Conservation (phyloP, 495 filamentous ascomycete genomes). For the Hypomontagnella submonticulosa region DNA sequence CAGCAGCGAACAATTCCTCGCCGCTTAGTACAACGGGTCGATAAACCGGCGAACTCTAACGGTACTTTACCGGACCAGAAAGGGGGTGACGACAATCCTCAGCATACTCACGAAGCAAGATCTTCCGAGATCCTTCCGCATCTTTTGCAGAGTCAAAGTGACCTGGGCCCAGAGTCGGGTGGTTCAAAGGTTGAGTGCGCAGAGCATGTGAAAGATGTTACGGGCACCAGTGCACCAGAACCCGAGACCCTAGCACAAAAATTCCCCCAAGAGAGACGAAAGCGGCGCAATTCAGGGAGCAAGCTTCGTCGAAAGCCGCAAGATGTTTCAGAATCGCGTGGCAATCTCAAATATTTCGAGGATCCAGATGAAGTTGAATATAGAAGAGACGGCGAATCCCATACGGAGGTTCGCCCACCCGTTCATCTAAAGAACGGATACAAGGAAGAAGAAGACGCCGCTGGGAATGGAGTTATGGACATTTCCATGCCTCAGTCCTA, state of each 20-base stretch:
- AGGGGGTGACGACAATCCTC: slow-evolving; percentile 7
- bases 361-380: slow-evolving; percentile 81
- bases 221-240: slow-evolving; percentile 67
- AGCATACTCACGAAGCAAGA: slow-evolving; percentile 16
- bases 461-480: slow-evolving; percentile 17
- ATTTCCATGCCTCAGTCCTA: slow-evolving; percentile 26
- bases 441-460: not conserved
- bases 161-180: slow-evolving; percentile 37
- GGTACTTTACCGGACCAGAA: slow-evolving; percentile 12
- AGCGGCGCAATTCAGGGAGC: slow-evolving; percentile 81
- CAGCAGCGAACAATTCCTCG: slow-evolving; percentile 68
- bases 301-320: slow-evolving; percentile 75
- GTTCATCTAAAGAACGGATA: slow-evolving; percentile 5
- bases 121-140: slow-evolving; percentile 17
- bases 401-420: slow-evolving; percentile 61
- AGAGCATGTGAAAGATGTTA: slow-evolving; percentile 57
- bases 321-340: slow-evolving; percentile 69
- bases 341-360: slow-evolving; percentile 84
- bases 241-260: slow-evolving; percentile 58
- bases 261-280: slow-evolving; percentile 51
- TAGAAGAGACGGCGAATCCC: slow-evolving; percentile 79
- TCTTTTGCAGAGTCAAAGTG: slow-evolving; percentile 50
- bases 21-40: slow-evolving; percentile 52
- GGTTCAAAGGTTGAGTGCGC: slow-evolving; percentile 15
- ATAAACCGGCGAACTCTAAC: slow-evolving; percentile 47